Evolutionary conservation across 768 basidiomycete genomes (phyloP).

Genomic region (Paxillus ammoniavirescens): DNA sequence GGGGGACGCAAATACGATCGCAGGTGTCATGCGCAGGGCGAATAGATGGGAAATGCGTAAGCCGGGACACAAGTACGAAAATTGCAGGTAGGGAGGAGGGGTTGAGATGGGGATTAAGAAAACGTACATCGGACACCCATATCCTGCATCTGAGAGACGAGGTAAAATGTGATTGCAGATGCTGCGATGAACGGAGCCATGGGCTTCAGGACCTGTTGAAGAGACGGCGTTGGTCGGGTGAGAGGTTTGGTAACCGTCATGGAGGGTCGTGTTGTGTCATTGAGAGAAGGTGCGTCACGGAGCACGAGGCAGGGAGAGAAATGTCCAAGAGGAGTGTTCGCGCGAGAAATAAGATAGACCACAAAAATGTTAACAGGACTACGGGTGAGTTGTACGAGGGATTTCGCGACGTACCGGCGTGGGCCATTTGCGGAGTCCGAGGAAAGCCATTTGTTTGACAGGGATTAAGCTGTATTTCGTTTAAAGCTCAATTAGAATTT

Average conservation of each 20-base stretch:
- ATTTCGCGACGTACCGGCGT: constrained; percentile 21
- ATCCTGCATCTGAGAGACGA: constrained; percentile 68
- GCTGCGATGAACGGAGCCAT: constrained; percentile 82
- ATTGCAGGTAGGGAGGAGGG: background rate
- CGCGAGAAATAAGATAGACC: background rate
- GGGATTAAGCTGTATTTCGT: too few species aligned
- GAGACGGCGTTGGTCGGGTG: constrained; percentile 9
- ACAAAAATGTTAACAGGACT: background rate
- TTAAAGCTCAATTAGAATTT: too few species aligned
- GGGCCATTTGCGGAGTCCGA: background rate
- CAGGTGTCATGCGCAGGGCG: background rate
- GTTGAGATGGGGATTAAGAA: background rate
- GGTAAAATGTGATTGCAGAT: constrained; percentile 60
- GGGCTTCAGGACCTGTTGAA: constrained; percentile 62
- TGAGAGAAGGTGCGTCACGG: background rate
- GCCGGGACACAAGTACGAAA: background rate
- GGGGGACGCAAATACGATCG: background rate
- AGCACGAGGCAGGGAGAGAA: background rate
- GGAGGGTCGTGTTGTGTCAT: background rate
- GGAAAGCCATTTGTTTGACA: too few species aligned
- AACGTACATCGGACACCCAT: constrained; percentile 68
- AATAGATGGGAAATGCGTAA: background rate
- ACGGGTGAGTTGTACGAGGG: background rate
- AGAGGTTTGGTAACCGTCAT: too few species aligned
- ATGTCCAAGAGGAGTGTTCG: background rate